Base-by-base conservation (phyloP, 371 early-diverging fungal genomes). In the Astathelohania contejeani region DNA sequence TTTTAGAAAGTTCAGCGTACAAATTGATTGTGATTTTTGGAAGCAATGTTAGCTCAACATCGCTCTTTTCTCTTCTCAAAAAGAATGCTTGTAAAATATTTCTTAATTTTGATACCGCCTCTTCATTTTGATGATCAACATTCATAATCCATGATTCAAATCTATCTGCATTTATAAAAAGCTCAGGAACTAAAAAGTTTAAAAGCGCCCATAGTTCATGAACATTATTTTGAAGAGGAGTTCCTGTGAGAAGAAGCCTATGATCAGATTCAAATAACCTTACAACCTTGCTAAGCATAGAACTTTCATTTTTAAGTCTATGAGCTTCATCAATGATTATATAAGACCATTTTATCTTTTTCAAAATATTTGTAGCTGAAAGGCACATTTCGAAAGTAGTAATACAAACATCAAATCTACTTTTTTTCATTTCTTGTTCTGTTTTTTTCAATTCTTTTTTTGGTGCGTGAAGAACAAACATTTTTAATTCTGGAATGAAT, bases 261-360 rank as follows among this genome's bases (percentile, higher is more conserved):
- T 90, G 85, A 52, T 82, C 76, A 38, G 88, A 86, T 22, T 81
- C 75, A 57, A 94, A 78, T 27, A 79, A 75, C 53, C 89, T 83
- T 12, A 97, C 83, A 20, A 88, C 82, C 64, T 83, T 83, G 0
- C 88, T 87, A 18, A 92, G 79, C 71, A 82, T 80, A 0, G 89
- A 87, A 70, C 90, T 88, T 71, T 88, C 87, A 70, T 98, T 96
- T 75, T 98, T 98, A 75, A 98, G 85, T 53, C 95, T 82, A 66
- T 98, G 99, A 0, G 93, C 96, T 75, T 98, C 99, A 72, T 98
- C 99, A 58, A 98, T 84, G 46, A 96, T 81, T 45, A 90, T 80
- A 60, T 88, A 88, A 58, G 85, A 78, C 87, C 89, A 97, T 23
- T 81, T 74, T 48, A 92, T 76, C 65, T 85, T 85, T 54, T 80